Conservation (phyloP, 441 rosid species). For the Daphne laureola region DNA sequence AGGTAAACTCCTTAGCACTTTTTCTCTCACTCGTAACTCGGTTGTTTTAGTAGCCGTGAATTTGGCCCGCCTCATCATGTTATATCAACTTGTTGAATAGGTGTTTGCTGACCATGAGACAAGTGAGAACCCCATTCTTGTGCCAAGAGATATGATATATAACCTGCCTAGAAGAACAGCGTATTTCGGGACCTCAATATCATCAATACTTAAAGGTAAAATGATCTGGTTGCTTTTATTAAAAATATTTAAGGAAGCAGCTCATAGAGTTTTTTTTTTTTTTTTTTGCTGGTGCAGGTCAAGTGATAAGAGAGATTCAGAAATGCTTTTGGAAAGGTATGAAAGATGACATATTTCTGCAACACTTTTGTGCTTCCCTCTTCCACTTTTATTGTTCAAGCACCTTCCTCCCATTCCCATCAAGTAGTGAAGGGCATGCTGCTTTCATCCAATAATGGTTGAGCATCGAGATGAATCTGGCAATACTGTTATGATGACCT, state of each 20-base stretch:
- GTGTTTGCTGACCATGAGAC: constrained; percentile 55
- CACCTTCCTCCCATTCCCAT: too few relatives aligned
- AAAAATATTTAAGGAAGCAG: background rate
- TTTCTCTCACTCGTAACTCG: background rate
- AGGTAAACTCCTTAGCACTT: constrained; percentile 23
- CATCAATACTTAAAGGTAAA: constrained; percentile 32
- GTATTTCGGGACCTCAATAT: constrained; percentile 39
- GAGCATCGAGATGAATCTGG: too few relatives aligned
- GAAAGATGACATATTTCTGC: constrained; percentile 1
- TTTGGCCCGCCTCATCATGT: background rate
- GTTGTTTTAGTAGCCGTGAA: background rate
- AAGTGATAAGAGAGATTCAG: constrained; percentile 22
- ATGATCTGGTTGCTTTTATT: background rate
- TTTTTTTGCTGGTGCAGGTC: constrained; percentile 11
- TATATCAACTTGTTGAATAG: constrained; percentile 15
- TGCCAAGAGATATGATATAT: constrained; percentile 28
- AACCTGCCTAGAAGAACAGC: constrained; percentile 25
- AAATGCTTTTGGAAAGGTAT: constrained; percentile 42
- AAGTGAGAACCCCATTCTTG: constrained; percentile 25
- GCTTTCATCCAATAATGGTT: too few relatives aligned
- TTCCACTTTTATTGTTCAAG: background rate
- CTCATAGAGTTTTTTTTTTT: background rate
- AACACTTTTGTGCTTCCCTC: background rate
- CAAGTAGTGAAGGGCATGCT: too few relatives aligned
- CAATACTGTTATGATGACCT: too few relatives aligned